Conservation (phyloP, 2,329 filamentous ascomycete species). For the Zymoseptoria pseudotritici region DNA sequence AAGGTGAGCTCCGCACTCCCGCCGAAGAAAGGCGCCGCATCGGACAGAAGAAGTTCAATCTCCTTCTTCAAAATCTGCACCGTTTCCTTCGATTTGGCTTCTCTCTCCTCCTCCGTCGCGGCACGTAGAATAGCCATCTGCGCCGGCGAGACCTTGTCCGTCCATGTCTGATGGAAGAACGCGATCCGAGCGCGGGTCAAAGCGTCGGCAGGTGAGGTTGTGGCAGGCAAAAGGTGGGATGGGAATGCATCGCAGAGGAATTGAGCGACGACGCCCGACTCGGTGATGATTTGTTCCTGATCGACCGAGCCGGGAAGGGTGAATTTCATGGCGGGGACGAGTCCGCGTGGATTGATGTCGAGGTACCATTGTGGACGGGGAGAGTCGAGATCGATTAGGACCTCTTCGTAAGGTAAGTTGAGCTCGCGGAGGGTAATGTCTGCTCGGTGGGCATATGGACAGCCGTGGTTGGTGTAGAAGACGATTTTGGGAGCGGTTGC, state of each 20-base stretch:
- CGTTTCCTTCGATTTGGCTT: conserved; percentile 44
- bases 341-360: conserved; percentile 67
- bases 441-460: conserved; percentile 69
- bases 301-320: conserved; percentile 38
- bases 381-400: conserved; percentile 56
- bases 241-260: conserved; percentile 66
- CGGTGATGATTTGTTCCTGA: conserved; percentile 55
- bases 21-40: conserved; percentile 40
- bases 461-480: conserved; percentile 63
- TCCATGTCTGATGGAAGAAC: conserved; percentile 67
- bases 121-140: conserved; percentile 40
- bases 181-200: conserved; percentile 58
- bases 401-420: conserved; percentile 27
- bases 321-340: conserved; percentile 65
- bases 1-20: conserved; percentile 53
- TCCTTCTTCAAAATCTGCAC: conserved; percentile 57
- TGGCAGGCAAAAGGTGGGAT: conserved; percentile 56
- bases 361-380: conserved; percentile 70
- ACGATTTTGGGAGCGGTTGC: conserved; percentile 45
- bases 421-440: conserved; percentile 29
- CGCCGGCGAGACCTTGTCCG: conserved; percentile 50
- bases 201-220: conserved; percentile 41
- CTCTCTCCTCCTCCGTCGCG: conserved; percentile 41
- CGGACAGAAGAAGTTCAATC: conserved; percentile 60
- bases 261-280: conserved; percentile 65